A percentile compares a stretch with the other conserved stretches of the same genome.
Conservation (phyloP, 352 stramenopile genomes). For the Pythium myriotylum region DNA sequence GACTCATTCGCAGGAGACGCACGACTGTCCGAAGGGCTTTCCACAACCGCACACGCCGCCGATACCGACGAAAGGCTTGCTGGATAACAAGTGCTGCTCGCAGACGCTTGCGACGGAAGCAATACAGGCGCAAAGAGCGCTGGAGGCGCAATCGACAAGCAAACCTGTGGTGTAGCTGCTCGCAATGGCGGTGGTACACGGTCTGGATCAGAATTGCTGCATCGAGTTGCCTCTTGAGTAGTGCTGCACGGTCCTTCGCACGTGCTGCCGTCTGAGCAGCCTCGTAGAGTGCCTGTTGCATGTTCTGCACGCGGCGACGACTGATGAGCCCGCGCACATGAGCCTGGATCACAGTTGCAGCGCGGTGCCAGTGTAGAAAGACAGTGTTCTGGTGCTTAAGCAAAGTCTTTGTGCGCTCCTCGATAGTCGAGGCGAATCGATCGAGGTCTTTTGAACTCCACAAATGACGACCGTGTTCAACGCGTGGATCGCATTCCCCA, state of each 20-base stretch:
- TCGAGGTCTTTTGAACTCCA: conserved; percentile 52
- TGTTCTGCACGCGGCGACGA: conserved; percentile 35
- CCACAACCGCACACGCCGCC: conserved; percentile 31
- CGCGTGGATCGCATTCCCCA: conserved; percentile 40
- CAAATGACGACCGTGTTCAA: conserved; percentile 29
- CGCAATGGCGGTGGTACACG: conserved; percentile 33
- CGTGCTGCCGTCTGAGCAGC: conserved; percentile 23
- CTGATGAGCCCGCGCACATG: conserved; percentile 39
- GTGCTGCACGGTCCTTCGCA: conserved; percentile 26
- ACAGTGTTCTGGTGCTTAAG: conserved; percentile 40
- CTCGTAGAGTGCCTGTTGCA: conserved; percentile 33
- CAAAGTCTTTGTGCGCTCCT: conserved; percentile 36
- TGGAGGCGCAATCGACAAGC: conserved; percentile 38
- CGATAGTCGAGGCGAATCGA: conserved; percentile 41
- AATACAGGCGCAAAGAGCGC: conserved; percentile 28
- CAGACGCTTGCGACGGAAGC: conserved; percentile 37
- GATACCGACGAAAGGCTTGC: conserved; percentile 36
- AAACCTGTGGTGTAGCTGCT: conserved; percentile 25
- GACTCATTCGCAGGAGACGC: conserved; percentile 31
- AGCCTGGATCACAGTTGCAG: conserved; percentile 44
- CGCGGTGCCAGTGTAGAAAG: conserved; percentile 41
- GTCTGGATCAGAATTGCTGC: conserved; percentile 42
- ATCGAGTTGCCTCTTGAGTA: conserved; percentile 26
- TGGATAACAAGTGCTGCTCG: conserved; percentile 39
- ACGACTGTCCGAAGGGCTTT: conserved; percentile 31